These are phyloP conservation scores for Aeminium ludgeri DNA, from an alignment of 495 filamentous ascomycete species.

Conservation along the genomic window DNA sequence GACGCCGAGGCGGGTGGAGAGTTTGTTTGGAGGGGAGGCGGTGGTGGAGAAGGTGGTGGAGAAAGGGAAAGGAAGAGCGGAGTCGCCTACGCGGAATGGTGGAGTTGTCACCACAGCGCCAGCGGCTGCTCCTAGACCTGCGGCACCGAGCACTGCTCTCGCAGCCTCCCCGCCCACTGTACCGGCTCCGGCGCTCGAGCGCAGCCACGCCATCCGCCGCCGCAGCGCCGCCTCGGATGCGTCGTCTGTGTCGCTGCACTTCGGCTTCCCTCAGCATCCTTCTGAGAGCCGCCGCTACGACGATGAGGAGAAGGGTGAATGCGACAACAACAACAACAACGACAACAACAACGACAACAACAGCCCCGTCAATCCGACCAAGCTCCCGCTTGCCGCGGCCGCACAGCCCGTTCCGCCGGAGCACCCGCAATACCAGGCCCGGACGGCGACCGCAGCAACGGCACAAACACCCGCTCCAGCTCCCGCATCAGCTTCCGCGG, in stretches of 20 bases:
- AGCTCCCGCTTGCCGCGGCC: background rate
- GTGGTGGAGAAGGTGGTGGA: background rate
- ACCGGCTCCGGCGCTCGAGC: background rate
- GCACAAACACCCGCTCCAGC: too few relatives aligned
- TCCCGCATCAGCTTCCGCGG: too few relatives aligned
- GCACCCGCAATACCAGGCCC: background rate
- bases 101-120: constrained; percentile 20
- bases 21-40: constrained; percentile 42
- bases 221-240: background rate
- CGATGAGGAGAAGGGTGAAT: background rate
- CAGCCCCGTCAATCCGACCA: background rate
- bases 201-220: background rate
- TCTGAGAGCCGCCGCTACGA: background rate
- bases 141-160: background rate
- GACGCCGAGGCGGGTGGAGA: constrained; percentile 63
- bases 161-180: background rate
- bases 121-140: background rate
- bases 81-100: constrained; percentile 18
- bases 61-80: constrained; percentile 16
- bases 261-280: constrained; percentile 4
- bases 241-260: constrained; percentile 6
- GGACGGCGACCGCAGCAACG: background rate
- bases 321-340: background rate
- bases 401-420: background rate
- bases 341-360: background rate